Percentiles rank a stretch among this genome's conserved stretches.
Conservation (phyloP, 2,329 filamentous ascomycete species). For the Calonectria pseudoreteaudii region DNA sequence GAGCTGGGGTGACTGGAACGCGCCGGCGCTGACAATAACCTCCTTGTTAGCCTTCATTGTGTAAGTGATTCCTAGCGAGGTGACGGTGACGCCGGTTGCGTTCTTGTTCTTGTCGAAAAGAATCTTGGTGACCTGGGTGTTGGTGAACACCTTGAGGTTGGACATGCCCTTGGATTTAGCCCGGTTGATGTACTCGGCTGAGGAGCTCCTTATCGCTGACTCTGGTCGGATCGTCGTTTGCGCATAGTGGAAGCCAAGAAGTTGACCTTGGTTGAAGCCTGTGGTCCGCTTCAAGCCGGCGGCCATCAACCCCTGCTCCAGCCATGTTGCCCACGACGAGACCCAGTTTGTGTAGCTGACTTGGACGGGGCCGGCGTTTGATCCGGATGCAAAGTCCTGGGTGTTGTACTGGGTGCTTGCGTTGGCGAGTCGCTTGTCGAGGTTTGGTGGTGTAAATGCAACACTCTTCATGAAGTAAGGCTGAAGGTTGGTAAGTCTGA, state of each 20-base stretch:
- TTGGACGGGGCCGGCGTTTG: background rate
- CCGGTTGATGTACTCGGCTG: background rate
- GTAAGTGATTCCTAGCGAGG: slow-evolving; percentile 22
- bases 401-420: background rate
- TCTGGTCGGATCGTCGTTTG: background rate
- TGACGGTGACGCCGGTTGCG: slow-evolving; percentile 1
- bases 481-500: slow-evolving; percentile 3
- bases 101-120: slow-evolving; percentile 8
- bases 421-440: background rate
- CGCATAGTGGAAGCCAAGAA: background rate
- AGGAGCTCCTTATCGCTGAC: background rate
- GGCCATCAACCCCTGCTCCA: background rate
- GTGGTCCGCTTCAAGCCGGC: background rate
- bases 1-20: slow-evolving; percentile 35
- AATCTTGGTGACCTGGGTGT: slow-evolving; percentile 8
- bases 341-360: slow-evolving; percentile 1
- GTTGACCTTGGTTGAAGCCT: background rate
- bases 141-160: background rate
- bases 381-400: background rate
- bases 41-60: slow-evolving; percentile 34
- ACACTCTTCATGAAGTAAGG: background rate
- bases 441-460: background rate
- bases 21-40: slow-evolving; percentile 32
- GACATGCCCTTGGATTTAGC: background rate
- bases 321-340: background rate